Evolutionary conservation across 1,284 basidiomycete species (phyloP), one percentile per base, ranked within the genome.

Genomic region (Malassezia japonica): DNA sequence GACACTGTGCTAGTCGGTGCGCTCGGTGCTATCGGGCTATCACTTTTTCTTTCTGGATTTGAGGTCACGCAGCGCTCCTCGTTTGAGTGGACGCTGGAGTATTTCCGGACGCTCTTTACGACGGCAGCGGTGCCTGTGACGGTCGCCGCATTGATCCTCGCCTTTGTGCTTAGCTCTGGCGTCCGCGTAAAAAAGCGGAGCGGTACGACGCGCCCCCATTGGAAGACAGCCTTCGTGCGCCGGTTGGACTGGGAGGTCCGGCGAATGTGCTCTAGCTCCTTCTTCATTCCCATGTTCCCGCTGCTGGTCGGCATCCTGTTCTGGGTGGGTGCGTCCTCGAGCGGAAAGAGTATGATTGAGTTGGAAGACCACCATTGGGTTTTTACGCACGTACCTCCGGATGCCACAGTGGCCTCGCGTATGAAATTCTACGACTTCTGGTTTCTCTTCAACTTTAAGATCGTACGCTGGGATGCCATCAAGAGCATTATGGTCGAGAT

Each of bases 371-470:
- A 38, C n/a, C 46, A 47, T 27, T 47, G 46, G 46, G 29, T 47
- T 18, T 47, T 47, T 40, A 24, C 32, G n/a, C 28, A 37, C 6
- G 46, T 47, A 1, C 46, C 46, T 8, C 16, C 25, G 7, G 46
- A 35, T 9, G 46, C 24, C 13, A 21, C 46, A 10, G n/a, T 47
- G 9, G 27, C 10, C n/a, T 18, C 13, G 13, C 35, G 46, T 8
- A 47, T 47, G 46, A 23, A 24, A 12, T 47, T 47, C 46, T 47
- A 21, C 18, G 46, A 47, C n/a, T 47, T 47, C 23, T 47, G 46
- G 46, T 15, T 12, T 4, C 16, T 47, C 16, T 47, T 27, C 18
- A 39, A 47, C 16, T 47, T 47, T n/a, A 10, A 24, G 9, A 15
- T 38, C 15, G 29, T 47, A 6, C 46, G 27, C 13, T 47, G 46